Percentiles rank a stretch among this genome's conserved stretches.
Conservation (phyloP, 495 filamentous ascomycete species). For the Penicillium turbatum region DNA sequence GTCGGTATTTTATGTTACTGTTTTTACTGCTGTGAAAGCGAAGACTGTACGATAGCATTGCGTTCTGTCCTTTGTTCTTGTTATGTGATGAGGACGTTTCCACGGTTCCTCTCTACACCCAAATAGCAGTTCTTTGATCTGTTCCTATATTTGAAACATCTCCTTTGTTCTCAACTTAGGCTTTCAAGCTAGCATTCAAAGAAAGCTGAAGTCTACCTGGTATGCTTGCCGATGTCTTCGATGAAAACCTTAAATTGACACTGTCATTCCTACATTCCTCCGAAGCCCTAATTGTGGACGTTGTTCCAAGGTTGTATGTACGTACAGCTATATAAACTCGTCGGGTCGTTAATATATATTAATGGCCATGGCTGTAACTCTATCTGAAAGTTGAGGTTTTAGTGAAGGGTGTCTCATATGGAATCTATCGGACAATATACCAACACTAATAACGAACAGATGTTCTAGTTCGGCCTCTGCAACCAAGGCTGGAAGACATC, state of each 20-base stretch:
- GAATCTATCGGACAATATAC: background rate
- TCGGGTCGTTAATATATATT: no score
- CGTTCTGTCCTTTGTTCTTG: background rate
- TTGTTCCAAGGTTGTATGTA: no score
- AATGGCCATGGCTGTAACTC: no score
- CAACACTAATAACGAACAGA: background rate
- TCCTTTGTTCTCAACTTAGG: background rate
- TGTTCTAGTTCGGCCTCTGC: background rate
- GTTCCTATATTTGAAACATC: background rate
- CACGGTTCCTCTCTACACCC: background rate
- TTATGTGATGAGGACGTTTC: background rate
- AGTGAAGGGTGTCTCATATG: background rate
- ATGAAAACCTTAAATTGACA: background rate
- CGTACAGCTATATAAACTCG: no score
- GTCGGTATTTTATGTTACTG: background rate
- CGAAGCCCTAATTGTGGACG: background rate
- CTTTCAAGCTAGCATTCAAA: background rate
- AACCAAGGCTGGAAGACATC: background rate
- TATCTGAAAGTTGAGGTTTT: background rate
- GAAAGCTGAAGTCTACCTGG: background rate
- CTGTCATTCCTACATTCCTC: background rate
- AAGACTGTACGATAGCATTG: slow-evolving; percentile 12
- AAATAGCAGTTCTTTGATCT: background rate
- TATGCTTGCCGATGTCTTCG: background rate
- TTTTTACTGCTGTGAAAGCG: background rate